Evolutionary conservation across 495 filamentous ascomycete species (phyloP).

Genomic region (Extremus antarcticus): DNA sequence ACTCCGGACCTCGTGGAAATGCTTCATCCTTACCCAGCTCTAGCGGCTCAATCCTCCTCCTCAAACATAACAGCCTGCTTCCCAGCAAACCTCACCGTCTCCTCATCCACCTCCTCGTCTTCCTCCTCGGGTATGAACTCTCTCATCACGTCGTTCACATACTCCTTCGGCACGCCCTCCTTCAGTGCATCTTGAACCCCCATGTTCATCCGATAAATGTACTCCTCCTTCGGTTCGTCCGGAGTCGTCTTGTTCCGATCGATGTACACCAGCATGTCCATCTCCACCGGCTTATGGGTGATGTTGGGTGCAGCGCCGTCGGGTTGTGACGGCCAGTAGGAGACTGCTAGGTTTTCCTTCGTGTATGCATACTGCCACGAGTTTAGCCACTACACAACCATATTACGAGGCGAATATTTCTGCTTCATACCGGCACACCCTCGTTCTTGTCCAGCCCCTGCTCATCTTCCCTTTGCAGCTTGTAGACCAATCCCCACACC

Average conservation of each 20-base stretch:
- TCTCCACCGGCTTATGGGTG: conserved; percentile 6
- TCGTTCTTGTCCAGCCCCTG: conserved; percentile 40
- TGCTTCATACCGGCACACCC: conserved; percentile 49
- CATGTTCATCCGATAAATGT: conserved; percentile 56
- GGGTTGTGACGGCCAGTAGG: conserved; percentile 31
- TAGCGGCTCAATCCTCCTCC: conserved; percentile 17
- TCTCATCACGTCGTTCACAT: conserved; percentile 48
- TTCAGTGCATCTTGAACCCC: conserved; percentile 50
- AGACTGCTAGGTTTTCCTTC: conserved; percentile 30
- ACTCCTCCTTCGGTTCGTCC: conserved; percentile 46
- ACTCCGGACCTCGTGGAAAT: no score
- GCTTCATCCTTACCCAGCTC: background rate
- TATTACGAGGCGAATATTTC: no score
- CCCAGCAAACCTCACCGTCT: conserved; percentile 14
- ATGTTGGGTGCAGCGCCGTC: conserved; percentile 27
- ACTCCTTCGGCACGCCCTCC: conserved; percentile 45
- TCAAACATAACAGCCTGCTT: conserved; percentile 26
- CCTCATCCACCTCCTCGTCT: conserved; percentile 8
- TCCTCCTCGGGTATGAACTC: conserved; percentile 40
- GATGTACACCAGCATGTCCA: conserved; percentile 46
- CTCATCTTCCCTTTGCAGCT: conserved; percentile 37
- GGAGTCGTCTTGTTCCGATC: conserved; percentile 36
- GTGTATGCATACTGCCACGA: no score
- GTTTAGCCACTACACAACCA: no score
- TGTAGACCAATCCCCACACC: conserved; percentile 46